These are phyloP conservation scores for Saccharomyces eubayanus DNA, from an alignment of 805 yeast species.

Conservation along the genomic window DNA sequence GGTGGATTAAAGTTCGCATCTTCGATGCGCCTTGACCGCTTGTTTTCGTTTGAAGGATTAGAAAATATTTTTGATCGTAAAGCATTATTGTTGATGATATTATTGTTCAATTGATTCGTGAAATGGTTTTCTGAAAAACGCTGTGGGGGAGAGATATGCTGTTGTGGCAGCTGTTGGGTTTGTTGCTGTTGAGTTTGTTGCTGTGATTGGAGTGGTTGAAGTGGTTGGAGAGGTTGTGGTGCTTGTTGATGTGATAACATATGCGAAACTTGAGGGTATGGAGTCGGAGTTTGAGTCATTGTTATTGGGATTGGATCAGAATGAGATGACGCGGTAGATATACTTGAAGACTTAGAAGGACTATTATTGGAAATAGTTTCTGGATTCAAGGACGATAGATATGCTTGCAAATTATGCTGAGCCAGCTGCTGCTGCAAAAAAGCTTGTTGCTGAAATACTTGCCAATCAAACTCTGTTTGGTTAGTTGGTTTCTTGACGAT, in stretches of 20 bases:
- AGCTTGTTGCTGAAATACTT: conserved; percentile 28
- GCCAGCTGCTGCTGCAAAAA: conserved; percentile 29
- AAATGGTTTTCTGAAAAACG: not conserved
- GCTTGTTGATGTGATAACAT: not conserved
- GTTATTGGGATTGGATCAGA: not conserved
- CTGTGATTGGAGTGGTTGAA: not conserved
- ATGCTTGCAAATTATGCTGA: conserved; percentile 29
- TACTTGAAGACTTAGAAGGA: not conserved
- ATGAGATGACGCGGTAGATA: conserved; percentile 1
- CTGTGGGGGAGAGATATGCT: not conserved
- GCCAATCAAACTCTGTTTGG: conserved; percentile 28
- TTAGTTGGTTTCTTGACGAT: conserved; percentile 28
- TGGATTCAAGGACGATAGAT: conserved; percentile 21
- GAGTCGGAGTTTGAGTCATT: not conserved
- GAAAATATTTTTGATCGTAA: not conserved
- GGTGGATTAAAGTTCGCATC: not conserved
- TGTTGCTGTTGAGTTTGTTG: not conserved
- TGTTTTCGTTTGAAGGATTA: not conserved
- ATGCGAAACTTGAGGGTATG: not conserved
- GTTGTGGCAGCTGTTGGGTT: not conserved
- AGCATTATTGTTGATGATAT: not conserved
- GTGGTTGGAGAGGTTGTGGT: not conserved
- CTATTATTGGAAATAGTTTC: not conserved
- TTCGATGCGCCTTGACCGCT: not conserved
- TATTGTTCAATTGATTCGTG: not conserved